phyloP scores from a whole-genome alignment of 2,329 filamentous ascomycete species.

The Neonectria neomacrospora region DNA sequence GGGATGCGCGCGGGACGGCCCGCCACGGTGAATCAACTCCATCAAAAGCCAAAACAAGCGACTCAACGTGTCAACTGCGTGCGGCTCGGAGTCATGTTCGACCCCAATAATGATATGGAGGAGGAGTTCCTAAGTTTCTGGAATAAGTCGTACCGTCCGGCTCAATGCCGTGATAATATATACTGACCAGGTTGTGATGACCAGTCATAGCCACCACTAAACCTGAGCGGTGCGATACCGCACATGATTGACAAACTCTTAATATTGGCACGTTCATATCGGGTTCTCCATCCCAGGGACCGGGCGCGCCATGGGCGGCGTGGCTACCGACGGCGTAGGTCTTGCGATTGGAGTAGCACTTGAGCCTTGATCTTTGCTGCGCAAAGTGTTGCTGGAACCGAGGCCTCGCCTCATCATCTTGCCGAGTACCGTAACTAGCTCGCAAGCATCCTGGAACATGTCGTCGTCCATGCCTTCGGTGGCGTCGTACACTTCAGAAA shows the following conservation, averaged over 20 bases:
- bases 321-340: slow-evolving; percentile 35
- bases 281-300: slow-evolving; percentile 57
- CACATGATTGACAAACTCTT: slow-evolving; percentile 7
- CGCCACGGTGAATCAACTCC: slow-evolving; percentile 33
- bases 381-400: slow-evolving; percentile 50
- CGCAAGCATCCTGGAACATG: slow-evolving; percentile 91
- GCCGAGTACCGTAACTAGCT: slow-evolving; percentile 85
- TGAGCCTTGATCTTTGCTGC: slow-evolving; percentile 46
- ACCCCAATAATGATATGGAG: background rate
- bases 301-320: slow-evolving; percentile 43
- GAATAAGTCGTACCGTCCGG: background rate
- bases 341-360: slow-evolving; percentile 40
- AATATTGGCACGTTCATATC: slow-evolving; percentile 47
- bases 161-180: background rate
- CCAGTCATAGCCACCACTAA: background rate
- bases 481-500: slow-evolving; percentile 90
- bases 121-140: background rate
- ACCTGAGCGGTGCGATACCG: background rate
- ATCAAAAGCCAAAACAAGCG: slow-evolving; percentile 4
- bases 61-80: background rate
- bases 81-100: background rate
- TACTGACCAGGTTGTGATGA: background rate
- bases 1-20: slow-evolving; percentile 38
- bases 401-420: slow-evolving; percentile 87
- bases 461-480: slow-evolving; percentile 94